Evolutionary conservation across 2,329 filamentous ascomycete genomes (phyloP).

Genomic region (Cladosporium sp.): DNA sequence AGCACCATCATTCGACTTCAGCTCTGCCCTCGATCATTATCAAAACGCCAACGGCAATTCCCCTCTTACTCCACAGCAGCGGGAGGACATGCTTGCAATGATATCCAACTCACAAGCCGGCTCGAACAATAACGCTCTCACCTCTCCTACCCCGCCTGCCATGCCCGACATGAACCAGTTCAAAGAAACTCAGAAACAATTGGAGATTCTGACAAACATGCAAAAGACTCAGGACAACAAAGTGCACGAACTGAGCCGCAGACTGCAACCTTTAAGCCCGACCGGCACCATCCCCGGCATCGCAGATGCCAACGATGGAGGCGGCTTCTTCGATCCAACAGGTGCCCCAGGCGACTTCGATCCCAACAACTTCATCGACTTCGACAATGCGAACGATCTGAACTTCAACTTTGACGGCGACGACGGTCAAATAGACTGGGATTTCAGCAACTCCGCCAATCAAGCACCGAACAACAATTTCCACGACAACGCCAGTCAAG

Average conservation of each 20-base stretch:
- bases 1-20: conserved; percentile 40
- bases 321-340: conserved; percentile 33
- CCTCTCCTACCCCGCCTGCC: conserved; percentile 50
- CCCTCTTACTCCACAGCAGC: conserved; percentile 44
- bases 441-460: conserved; percentile 13
- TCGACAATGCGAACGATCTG: conserved; percentile 36
- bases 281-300: conserved; percentile 73
- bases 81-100: conserved; percentile 43
- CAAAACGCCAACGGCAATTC: conserved; percentile 42
- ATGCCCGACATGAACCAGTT: conserved; percentile 59
- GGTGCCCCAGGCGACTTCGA: conserved; percentile 43
- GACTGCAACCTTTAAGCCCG: conserved; percentile 75
- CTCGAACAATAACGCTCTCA: conserved; percentile 51
- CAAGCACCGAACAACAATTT: background rate
- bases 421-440: conserved; percentile 17
- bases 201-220: conserved; percentile 72
- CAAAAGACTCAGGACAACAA: conserved; percentile 74
- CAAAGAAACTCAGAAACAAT: conserved; percentile 64
- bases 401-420: conserved; percentile 25
- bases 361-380: conserved; percentile 54
- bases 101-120: conserved; percentile 19
- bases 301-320: conserved; percentile 31
- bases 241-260: conserved; percentile 67
- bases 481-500: background rate
- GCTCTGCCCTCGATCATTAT: conserved; percentile 43